Percentiles rank a stretch among this genome's conserved stretches.
phyloP scores from a whole-genome alignment of 306 rosid species.

The Cicer pinnatifidum region DNA sequence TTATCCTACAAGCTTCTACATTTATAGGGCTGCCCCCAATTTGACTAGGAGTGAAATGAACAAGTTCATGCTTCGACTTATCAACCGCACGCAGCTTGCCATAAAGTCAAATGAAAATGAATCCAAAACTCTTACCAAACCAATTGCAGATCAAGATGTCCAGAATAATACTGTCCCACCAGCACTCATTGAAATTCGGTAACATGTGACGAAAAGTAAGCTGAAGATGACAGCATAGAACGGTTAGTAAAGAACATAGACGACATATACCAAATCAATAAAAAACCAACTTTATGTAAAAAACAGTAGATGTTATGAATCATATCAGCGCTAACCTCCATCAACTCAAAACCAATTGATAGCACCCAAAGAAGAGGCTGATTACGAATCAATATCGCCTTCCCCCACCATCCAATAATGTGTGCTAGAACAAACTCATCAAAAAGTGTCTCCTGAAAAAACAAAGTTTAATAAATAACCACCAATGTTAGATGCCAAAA shows the following conservation, averaged over 20 bases:
- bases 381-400: constrained; percentile 97
- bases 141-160: constrained; percentile 97
- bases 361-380: constrained; percentile 97
- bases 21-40: not conserved
- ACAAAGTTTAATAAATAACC: constrained; percentile 25
- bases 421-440: constrained; percentile 98
- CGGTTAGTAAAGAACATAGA: constrained; percentile 32
- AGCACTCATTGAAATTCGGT: constrained; percentile 97
- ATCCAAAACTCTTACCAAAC: constrained; percentile 76
- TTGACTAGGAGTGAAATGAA: not conserved
- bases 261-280: constrained; percentile 1
- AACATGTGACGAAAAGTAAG: constrained; percentile 96
- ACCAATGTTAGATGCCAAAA: constrained; percentile 36
- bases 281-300: constrained; percentile 13
- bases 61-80: constrained; percentile 12
- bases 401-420: constrained; percentile 99
- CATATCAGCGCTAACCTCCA: constrained; percentile 72
- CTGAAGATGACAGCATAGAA: constrained; percentile 56
- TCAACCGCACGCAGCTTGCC: constrained; percentile 23
- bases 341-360: constrained; percentile 87
- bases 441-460: constrained; percentile 83
- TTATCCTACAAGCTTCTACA: constrained; percentile 5
- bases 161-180: constrained; percentile 99
- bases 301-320: constrained; percentile 22
- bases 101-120: constrained; percentile 3